Conservation (phyloP, 495 filamentous ascomycete species). For the Xylaria grammica region DNA sequence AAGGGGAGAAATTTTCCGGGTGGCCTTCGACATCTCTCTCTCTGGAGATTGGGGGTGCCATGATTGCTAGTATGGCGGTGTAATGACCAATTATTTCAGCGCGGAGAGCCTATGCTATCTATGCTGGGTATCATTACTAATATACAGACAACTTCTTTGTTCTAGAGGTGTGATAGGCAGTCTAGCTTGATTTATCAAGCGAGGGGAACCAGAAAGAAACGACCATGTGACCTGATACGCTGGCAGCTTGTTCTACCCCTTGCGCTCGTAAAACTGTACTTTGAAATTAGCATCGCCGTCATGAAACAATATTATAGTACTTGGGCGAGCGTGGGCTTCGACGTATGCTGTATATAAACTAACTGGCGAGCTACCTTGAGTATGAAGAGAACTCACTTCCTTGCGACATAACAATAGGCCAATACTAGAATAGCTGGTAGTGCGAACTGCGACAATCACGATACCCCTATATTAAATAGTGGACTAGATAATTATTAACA, state of each 20-base stretch:
- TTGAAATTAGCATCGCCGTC: neutral
- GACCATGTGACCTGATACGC: neutral
- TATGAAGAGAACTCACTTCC: no score
- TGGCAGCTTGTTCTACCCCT: neutral
- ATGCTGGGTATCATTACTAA: neutral
- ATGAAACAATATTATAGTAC: neutral
- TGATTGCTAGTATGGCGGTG: no score
- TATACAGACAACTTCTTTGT: neutral
- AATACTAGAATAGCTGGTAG: no score
- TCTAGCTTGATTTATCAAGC: neutral
- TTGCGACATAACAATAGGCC: no score
- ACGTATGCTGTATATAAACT: no score
- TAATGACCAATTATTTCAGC: no score
- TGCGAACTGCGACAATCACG: no score
- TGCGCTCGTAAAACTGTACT: slow-evolving; percentile 2
- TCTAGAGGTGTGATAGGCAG: neutral
- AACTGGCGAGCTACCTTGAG: no score
- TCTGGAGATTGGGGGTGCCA: no score
- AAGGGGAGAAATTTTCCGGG: neutral
- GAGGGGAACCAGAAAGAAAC: neutral
- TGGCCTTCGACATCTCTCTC: neutral
- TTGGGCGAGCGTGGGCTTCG: no score
- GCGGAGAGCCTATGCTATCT: no score
- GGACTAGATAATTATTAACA: neutral
- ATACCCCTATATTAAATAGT: neutral